Evolutionary conservation across 2,329 filamentous ascomycete genomes (phyloP), one percentile per base, ranked within the genome.

Genomic region (Trichophyton schoenleinii): DNA sequence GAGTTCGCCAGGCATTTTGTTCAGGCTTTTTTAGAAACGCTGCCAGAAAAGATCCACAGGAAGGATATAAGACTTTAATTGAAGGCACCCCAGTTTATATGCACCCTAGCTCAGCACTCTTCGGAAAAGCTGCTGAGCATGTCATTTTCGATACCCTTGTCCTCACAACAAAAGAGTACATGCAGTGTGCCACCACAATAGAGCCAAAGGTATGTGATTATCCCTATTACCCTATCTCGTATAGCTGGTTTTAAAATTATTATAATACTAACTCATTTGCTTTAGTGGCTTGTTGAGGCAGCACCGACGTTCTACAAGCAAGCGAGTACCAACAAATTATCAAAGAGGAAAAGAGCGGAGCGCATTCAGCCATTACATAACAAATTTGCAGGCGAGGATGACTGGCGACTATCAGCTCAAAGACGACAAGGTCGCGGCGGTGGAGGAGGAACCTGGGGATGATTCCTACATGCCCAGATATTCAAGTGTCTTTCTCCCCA

Each of bases 291-390:
- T 22, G 91, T 97, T 0, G 91, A 96, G 69, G 92, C 91, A 11
- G 94, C 95, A n/a, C 94, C 95, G 8, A 96, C 91, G 0, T 99
- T 97, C 79, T 99, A 97, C 84, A 96, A 95, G 81, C 90, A 97
- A 3, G 92, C 94, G 18, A 86, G 89, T 0, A 92, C 87, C 41
- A 90, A 96, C 71, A 81, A 84, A 61, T 75, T 99, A 69, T 92
- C 87, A 66, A 96, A 96, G 81, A 79, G 94, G 70, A 94, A 95
- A 83, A 87, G 89, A 79, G 89, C 89, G 0, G 94, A 99, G 80
- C 82, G 92, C 61, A 97, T 99, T 61, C 89, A 96, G 78, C 94
- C 94, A 49, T 75, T 99, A 75, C 91, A 96, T 73, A 96, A 96
- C 72, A 88, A 91, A 71, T 96, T 89, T 75, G 87, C 87, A 2